These are phyloP conservation scores for Fraxinus greggii DNA, from an alignment of 305 asterid genomes.

Conservation along the genomic window DNA sequence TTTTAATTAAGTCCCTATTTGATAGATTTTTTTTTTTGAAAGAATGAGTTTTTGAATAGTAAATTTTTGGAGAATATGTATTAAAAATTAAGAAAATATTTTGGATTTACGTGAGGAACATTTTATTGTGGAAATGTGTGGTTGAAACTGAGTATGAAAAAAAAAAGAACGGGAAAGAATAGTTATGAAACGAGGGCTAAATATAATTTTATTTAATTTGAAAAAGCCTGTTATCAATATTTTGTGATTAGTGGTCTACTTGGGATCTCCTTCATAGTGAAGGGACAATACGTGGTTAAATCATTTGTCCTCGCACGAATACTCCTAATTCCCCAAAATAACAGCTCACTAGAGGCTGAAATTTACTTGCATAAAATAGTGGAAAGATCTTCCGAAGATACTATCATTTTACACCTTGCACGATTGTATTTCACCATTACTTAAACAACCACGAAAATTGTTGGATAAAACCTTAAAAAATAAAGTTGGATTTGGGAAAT, in stretches of 20 bases:
- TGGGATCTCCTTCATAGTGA: conserved; percentile 28
- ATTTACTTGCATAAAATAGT: too few relatives aligned
- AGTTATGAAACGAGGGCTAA: too few relatives aligned
- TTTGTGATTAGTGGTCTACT: conserved; percentile 30
- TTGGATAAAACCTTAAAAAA: background rate
- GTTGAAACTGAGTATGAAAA: too few relatives aligned
- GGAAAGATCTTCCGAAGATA: background rate
- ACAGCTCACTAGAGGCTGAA: background rate
- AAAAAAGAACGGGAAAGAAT: too few relatives aligned
- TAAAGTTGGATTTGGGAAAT: background rate
- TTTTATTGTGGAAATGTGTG: too few relatives aligned
- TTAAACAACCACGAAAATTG: background rate
- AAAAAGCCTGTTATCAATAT: conserved; percentile 6
- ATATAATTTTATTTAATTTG: too few relatives aligned
- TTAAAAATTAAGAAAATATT: too few relatives aligned
- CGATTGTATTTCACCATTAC: background rate
- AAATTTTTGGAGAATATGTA: too few relatives aligned
- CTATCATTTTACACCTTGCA: background rate
- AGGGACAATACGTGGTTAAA: conserved; percentile 7
- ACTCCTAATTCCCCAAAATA: background rate
- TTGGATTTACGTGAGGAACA: too few relatives aligned
- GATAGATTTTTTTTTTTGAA: too few relatives aligned
- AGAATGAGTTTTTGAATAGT: too few relatives aligned
- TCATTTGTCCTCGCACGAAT: background rate
- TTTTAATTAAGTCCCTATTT: too few relatives aligned